Base-by-base conservation (phyloP, 2,329 filamentous ascomycete genomes). In the Mycogone perniciosa region DNA sequence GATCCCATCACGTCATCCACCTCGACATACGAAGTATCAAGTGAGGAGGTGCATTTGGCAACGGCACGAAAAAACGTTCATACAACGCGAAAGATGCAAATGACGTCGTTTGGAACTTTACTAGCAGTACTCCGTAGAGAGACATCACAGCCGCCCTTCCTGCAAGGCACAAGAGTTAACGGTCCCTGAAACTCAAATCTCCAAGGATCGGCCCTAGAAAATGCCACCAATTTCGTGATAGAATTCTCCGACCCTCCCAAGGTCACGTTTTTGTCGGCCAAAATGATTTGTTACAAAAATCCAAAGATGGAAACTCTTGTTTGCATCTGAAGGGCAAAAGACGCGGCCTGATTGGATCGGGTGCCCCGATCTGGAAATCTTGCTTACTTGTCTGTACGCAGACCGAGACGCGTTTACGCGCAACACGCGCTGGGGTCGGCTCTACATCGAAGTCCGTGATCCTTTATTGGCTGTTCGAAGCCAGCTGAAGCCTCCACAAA, bases 311-410 rank as follows among this genome's bases (percentile, higher is more conserved):
- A 38, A 38, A n/a, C n/a, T 38, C 20, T 38, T n/a, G 35, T 38
- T 38, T 38, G 35, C n/a, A 38, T 38, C 8, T 2, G 20, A 20
- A 38, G 35, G 35, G 11, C 35, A 38, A 38, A 38, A 20, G 35
- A 43, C 41, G 41, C 41, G 29, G 9, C 34, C 13, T 50, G 48
- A 50, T 50, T 44, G 48, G 42, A 50, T 40, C 48, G 48, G 48
- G 48, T 41, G 26, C 20, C 9, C 39, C 38, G 39, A 46, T 31
- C 49, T 33, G 44, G 20, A 39, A 51, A 38, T 46, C 37, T 35
- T 51, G 49, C 49, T 42, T 42, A 35, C 20, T 20, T 20, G 20
- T 20, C 20, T 20, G 20, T 20, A 20, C 20, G 20, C 20, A 38
- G 20, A 11, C 20, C n/a, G 20, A 38, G 35, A 38, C 35, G 35